phyloP scores from a whole-genome alignment of 148 eudicot species.

The Nepenthes mirabilis region DNA sequence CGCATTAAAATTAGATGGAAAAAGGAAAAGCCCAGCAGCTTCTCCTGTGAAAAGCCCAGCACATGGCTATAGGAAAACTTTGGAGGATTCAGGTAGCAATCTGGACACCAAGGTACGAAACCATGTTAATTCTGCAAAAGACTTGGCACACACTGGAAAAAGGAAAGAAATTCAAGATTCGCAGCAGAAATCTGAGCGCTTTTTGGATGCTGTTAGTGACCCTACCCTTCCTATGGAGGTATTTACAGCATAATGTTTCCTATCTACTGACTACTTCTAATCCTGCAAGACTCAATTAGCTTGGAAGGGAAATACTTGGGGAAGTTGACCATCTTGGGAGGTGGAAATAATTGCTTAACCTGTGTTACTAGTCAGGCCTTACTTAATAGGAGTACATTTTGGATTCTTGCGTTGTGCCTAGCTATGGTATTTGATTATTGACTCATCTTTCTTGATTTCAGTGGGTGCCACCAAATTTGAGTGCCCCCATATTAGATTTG shows the following conservation, averaged over 20 bases:
- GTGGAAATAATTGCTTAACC: too few species aligned
- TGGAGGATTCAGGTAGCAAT: slow-evolving; percentile 29
- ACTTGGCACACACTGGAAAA: slow-evolving; percentile 15
- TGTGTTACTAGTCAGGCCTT: not conserved
- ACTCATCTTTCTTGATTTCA: slow-evolving; percentile 24
- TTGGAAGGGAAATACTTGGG: not conserved
- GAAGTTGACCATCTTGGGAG: too few species aligned
- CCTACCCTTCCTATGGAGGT: slow-evolving; percentile 80
- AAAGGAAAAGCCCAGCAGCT: slow-evolving; percentile 17
- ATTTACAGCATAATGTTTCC: not conserved
- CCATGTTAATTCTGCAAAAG: slow-evolving; percentile 10
- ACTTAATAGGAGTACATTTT: not conserved
- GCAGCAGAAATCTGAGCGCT: slow-evolving; percentile 20
- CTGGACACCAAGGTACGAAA: slow-evolving; percentile 18
- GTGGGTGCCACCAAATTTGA: slow-evolving; percentile 92
- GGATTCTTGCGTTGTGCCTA: slow-evolving; percentile 1
- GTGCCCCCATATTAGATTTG: slow-evolving; percentile 76
- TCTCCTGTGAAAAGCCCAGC: slow-evolving; percentile 27
- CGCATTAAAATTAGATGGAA: slow-evolving; percentile 27
- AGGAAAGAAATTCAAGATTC: slow-evolving; percentile 17
- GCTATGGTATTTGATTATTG: slow-evolving; percentile 1
- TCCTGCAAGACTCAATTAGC: not conserved
- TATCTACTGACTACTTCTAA: too few species aligned
- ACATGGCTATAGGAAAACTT: slow-evolving; percentile 22
- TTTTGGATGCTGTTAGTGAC: slow-evolving; percentile 37